These are phyloP conservation scores for Phytophthora crassamura DNA, from an alignment of 352 stramenopile genomes.

Conservation along the genomic window DNA sequence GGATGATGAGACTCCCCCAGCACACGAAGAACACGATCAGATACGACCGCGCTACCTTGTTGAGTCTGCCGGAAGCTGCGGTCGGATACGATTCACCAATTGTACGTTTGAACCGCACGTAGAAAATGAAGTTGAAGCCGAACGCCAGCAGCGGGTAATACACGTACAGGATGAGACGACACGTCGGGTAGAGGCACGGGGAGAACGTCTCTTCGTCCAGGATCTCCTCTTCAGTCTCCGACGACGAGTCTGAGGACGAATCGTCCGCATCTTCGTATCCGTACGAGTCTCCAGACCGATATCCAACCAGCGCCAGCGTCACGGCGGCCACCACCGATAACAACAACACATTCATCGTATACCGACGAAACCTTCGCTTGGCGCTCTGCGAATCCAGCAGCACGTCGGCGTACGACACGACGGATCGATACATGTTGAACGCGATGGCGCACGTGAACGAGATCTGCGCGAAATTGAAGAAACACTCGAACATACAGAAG, in stretches of 20 bases:
- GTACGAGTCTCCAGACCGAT: slow-evolving; percentile 38
- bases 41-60: slow-evolving; percentile 76
- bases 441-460: slow-evolving; percentile 81
- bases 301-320: slow-evolving; percentile 67
- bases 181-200: slow-evolving; percentile 72
- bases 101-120: slow-evolving; percentile 77
- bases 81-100: slow-evolving; percentile 78
- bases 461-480: slow-evolving; percentile 84
- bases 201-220: slow-evolving; percentile 53
- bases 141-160: slow-evolving; percentile 81
- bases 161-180: slow-evolving; percentile 75
- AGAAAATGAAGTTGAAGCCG: slow-evolving; percentile 81
- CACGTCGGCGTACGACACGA: slow-evolving; percentile 79
- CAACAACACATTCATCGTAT: slow-evolving; percentile 75
- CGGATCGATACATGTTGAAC: slow-evolving; percentile 84
- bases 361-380: slow-evolving; percentile 62
- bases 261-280: slow-evolving; percentile 27
- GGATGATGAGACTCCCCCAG: slow-evolving; percentile 74
- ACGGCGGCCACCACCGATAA: slow-evolving; percentile 65
- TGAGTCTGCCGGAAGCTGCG: slow-evolving; percentile 65
- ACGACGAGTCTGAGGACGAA: slow-evolving; percentile 21
- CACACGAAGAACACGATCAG: slow-evolving; percentile 76
- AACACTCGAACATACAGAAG: slow-evolving; percentile 78
- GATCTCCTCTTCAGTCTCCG: slow-evolving; percentile 38
- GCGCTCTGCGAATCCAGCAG: slow-evolving; percentile 72